Conservation (phyloP, 371 early-diverging fungal genomes). For the Coemansia sp. region DNA sequence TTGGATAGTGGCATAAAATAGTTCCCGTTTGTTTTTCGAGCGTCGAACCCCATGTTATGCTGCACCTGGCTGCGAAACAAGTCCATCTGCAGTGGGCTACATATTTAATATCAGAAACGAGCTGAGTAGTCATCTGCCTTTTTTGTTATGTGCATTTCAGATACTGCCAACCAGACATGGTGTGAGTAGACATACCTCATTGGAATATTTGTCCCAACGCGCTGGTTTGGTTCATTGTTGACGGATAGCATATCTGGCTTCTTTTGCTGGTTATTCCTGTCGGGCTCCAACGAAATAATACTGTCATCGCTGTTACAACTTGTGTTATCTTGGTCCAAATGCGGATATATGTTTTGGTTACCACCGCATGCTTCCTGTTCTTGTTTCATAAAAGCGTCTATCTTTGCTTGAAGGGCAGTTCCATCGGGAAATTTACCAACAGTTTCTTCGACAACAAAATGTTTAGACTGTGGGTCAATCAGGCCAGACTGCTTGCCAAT, state of each 20-base stretch:
- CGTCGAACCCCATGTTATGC: slow-evolving; percentile 15
- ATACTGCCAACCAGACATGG: not conserved
- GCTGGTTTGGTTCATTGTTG: not conserved
- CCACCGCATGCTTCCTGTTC: not conserved
- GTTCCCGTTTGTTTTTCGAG: slow-evolving; percentile 4
- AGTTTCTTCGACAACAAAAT: not conserved
- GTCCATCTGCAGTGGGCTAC: slow-evolving; percentile 25
- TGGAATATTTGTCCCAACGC: not conserved
- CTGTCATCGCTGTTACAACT: slow-evolving; percentile 2
- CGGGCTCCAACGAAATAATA: not conserved
- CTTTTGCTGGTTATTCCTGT: not conserved
- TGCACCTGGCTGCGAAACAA: slow-evolving; percentile 26
- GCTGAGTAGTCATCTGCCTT: not conserved
- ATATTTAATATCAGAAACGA: not conserved
- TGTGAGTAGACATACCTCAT: not conserved
- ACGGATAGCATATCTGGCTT: not conserved
- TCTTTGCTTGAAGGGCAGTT: not conserved
- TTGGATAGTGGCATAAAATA: slow-evolving; percentile 30
- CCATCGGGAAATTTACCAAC: not conserved
- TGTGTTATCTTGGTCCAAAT: not conserved
- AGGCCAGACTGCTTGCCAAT: not conserved
- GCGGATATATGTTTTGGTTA: not conserved
- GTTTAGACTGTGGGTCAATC: not conserved
- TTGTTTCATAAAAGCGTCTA: not conserved
- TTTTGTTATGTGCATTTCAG: not conserved